These are phyloP conservation scores for Leccinum aurantiacum DNA, from an alignment of 768 basidiomycete species.

Conservation along the genomic window DNA sequence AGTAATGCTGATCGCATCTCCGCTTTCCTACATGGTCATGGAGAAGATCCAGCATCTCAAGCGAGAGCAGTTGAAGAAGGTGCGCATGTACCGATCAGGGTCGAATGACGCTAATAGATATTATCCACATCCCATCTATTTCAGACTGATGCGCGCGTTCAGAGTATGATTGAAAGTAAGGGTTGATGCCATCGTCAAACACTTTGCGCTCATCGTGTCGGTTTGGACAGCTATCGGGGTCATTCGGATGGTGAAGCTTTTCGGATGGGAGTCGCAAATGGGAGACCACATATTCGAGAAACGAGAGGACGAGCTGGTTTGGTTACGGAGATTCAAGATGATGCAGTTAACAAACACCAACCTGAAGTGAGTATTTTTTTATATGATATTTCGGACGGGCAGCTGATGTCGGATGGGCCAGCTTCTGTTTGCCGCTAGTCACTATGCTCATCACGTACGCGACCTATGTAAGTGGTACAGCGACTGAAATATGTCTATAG, in stretches of 20 bases:
- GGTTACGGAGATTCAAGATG: background rate
- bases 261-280: conserved; percentile 5
- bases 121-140: background rate
- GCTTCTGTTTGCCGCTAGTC: conserved; percentile 3
- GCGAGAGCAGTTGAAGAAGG: conserved; percentile 4
- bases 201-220: background rate
- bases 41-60: conserved; percentile 1
- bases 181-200: background rate
- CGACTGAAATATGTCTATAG: too few relatives aligned
- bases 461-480: background rate
- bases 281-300: background rate
- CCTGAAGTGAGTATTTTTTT: background rate
- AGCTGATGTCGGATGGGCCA: background rate
- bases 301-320: conserved; percentile 3
- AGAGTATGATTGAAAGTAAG: conserved; percentile 1
- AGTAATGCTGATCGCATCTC: background rate
- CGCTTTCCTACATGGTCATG: background rate
- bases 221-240: background rate
- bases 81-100: background rate
- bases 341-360: background rate
- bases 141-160: conserved; percentile 3
- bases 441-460: conserved; percentile 2
- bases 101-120: background rate
- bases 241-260: conserved; percentile 6
- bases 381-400: too few relatives aligned